A percentile compares a stretch with the other conserved stretches of the same genome.
phyloP scores from a whole-genome alignment of 441 rosid species.

The Adansonia madagascariensis region DNA sequence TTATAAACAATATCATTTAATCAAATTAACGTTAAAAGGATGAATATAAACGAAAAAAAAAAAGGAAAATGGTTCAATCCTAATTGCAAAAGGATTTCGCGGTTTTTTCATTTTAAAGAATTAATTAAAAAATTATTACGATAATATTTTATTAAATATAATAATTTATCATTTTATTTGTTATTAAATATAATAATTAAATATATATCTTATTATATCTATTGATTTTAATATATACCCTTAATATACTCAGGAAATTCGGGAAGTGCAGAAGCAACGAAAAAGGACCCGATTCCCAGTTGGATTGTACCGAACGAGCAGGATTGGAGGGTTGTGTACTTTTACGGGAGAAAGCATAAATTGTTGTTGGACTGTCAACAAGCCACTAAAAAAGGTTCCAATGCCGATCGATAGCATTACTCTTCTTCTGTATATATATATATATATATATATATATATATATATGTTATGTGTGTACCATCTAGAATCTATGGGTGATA shows the following conservation, averaged over 20 bases:
- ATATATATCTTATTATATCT: too few species aligned
- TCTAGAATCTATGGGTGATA: constrained; percentile 17
- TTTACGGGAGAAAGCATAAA: constrained; percentile 1
- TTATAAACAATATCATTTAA: too few species aligned
- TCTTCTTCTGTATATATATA: not conserved
- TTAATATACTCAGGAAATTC: too few species aligned
- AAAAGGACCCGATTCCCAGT: not conserved
- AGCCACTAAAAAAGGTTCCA: constrained; percentile 23
- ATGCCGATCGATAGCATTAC: not conserved
- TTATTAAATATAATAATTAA: too few species aligned
- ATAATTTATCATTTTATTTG: too few species aligned
- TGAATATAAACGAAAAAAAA: not conserved
- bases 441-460: too few species aligned
- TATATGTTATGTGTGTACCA: not conserved
- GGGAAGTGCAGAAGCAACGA: not conserved
- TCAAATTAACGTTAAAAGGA: not conserved
- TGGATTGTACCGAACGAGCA: constrained; percentile 11
- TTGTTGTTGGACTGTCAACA: constrained; percentile 27
- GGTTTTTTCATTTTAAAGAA: too few species aligned
- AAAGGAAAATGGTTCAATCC: too few species aligned
- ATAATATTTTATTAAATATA: too few species aligned
- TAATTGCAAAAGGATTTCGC: too few species aligned
- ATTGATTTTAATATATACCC: too few species aligned
- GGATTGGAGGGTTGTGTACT: not conserved
- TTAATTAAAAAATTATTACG: too few species aligned